phyloP scores from a whole-genome alignment of 805 yeast genomes.

The Metschnikowia sp. region DNA sequence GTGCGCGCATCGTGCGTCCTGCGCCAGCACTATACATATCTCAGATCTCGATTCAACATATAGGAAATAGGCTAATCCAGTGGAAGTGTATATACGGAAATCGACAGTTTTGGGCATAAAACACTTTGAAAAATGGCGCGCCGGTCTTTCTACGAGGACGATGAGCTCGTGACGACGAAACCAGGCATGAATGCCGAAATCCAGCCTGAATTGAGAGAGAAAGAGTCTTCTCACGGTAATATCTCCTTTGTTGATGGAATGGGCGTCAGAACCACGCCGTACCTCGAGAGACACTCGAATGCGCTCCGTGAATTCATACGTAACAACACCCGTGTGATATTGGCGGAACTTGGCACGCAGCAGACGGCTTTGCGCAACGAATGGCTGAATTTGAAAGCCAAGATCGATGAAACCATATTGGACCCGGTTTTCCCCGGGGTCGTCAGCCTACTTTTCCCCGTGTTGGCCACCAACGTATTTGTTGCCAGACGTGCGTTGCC shows the following conservation, averaged over 20 bases:
- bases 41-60: background rate
- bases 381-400: conserved; percentile 24
- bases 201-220: conserved; percentile 30
- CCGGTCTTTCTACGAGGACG: conserved; percentile 46
- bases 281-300: conserved; percentile 43
- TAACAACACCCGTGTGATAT: conserved; percentile 32
- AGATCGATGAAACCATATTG: conserved; percentile 34
- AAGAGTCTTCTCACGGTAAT: conserved; percentile 40
- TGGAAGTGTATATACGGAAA: background rate
- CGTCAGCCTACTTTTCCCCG: conserved; percentile 51
- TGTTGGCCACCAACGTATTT: conserved; percentile 56
- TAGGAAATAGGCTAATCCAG: no score
- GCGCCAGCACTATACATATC: background rate
- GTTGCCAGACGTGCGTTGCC: conserved; percentile 47
- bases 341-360: conserved; percentile 46
- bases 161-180: conserved; percentile 42
- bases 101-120: background rate
- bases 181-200: conserved; percentile 47
- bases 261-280: conserved; percentile 49
- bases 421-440: conserved; percentile 57
- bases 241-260: conserved; percentile 49
- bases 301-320: conserved; percentile 37
- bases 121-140: background rate
- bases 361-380: conserved; percentile 48
- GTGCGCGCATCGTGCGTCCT: no score